Conservation (phyloP, 2,329 filamentous ascomycete species). For the Aspergillus sclerotialis region DNA sequence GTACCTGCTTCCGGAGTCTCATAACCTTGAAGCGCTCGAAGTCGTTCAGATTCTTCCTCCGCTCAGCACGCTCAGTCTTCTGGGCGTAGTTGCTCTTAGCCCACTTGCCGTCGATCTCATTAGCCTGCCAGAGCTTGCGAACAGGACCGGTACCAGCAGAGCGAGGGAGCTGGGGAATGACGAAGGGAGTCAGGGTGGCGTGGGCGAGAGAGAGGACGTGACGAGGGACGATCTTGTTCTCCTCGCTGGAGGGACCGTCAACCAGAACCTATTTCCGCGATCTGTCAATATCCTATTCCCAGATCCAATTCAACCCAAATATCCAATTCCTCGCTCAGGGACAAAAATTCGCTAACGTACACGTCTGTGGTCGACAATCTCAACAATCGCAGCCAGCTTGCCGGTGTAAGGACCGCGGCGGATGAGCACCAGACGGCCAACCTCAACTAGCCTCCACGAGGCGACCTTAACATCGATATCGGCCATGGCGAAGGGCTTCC, state of each 20-base stretch:
- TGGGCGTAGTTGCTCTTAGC: conserved; percentile 87
- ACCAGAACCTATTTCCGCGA: conserved; percentile 68
- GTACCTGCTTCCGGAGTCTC: conserved; percentile 97
- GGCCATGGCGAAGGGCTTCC: conserved; percentile 66
- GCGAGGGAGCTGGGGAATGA: conserved; percentile 78
- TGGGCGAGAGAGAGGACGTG: conserved; percentile 76
- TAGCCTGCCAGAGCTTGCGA: conserved; percentile 84
- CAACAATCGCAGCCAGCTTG: conserved; percentile 88
- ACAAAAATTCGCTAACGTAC: conserved; percentile 60
- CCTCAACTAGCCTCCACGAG: conserved; percentile 94
- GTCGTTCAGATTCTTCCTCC: conserved; percentile 88
- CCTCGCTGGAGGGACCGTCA: conserved; percentile 82
- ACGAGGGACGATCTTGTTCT: conserved; percentile 74
- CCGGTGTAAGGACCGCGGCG: conserved; percentile 73
- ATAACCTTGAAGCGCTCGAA: conserved; percentile 99
- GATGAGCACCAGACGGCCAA: conserved; percentile 94
- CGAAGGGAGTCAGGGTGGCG: conserved; percentile 82
- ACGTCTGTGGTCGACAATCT: conserved; percentile 99
- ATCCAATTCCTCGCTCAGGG: conserved; percentile 1
- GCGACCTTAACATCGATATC: conserved; percentile 75
- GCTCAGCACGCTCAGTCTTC: conserved; percentile 77
- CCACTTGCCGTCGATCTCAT: conserved; percentile 90
- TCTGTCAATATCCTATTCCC: conserved; percentile 13
- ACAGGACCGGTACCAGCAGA: conserved; percentile 75
- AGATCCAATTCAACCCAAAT: conserved; percentile 3